These are phyloP conservation scores for Fusarium ambrosium DNA, from an alignment of 2,329 filamentous ascomycete genomes.

Conservation along the genomic window DNA sequence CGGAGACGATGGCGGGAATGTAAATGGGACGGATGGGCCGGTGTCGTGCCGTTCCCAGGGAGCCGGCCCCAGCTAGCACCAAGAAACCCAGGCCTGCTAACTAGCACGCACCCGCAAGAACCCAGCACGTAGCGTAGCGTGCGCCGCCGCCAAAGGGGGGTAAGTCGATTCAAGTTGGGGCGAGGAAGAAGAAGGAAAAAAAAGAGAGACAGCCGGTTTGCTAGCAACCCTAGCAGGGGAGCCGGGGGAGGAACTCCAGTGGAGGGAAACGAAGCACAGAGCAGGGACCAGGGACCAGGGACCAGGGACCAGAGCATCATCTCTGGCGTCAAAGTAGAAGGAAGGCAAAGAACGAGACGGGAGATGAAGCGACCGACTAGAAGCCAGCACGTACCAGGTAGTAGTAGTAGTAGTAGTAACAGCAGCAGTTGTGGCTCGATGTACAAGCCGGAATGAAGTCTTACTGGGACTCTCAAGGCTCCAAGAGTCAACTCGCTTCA, in stretches of 20 bases:
- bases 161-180: background rate
- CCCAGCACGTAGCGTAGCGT: slow-evolving; percentile 2
- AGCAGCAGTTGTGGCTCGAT: slow-evolving; percentile 18
- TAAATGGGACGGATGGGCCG: slow-evolving; percentile 54
- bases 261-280: slow-evolving; percentile 10
- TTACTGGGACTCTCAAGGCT: slow-evolving; percentile 4
- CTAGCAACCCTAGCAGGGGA: background rate
- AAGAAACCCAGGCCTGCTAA: slow-evolving; percentile 16
- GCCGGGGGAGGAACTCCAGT: background rate
- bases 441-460: slow-evolving; percentile 11
- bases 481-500: slow-evolving; percentile 10
- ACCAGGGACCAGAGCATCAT: slow-evolving; percentile 24
- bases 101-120: slow-evolving; percentile 1
- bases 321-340: slow-evolving; percentile 32
- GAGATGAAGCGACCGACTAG: slow-evolving; percentile 32
- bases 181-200: background rate
- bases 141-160: background rate
- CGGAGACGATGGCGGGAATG: slow-evolving; percentile 54
- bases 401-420: slow-evolving; percentile 17
- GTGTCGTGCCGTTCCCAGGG: slow-evolving; percentile 57
- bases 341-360: slow-evolving; percentile 26
- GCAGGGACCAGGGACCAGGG: slow-evolving; percentile 14
- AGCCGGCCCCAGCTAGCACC: slow-evolving; percentile 49
- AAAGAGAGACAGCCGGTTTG: background rate
- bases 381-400: slow-evolving; percentile 33